Evolutionary conservation across 345 rosid genomes (phyloP).

Genomic region (Corchorus olitorius): DNA sequence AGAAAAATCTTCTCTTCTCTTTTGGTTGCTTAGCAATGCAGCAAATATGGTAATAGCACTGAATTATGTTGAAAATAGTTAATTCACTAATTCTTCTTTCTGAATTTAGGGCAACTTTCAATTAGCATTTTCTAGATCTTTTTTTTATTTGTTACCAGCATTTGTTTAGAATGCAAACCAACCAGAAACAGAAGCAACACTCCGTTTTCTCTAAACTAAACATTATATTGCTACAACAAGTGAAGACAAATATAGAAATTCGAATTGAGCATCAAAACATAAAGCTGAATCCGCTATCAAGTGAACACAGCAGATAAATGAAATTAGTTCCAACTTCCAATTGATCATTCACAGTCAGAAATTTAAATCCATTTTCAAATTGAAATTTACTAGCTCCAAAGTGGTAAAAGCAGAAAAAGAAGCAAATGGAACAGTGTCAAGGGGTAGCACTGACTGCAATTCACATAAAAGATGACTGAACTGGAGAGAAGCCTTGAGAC

Average conservation of each 20-base stretch:
- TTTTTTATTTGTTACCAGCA: neutral
- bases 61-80: neutral
- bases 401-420: neutral
- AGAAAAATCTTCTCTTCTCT: neutral
- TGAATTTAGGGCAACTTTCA: neutral
- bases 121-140: neutral
- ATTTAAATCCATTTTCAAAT: neutral
- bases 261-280: neutral
- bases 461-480: slow-evolving; percentile 14
- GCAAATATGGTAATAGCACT: neutral
- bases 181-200: neutral
- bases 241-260: neutral
- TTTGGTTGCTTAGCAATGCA: neutral
- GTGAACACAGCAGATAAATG: neutral
- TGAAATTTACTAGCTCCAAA: slow-evolving; percentile 4
- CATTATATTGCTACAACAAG: neutral
- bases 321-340: neutral
- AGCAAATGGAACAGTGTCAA: slow-evolving; percentile 3
- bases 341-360: neutral
- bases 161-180: neutral
- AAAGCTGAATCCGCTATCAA: neutral
- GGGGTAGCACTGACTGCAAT: neutral
- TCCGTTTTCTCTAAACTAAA: neutral
- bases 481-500: neutral
- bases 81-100: neutral